Conservation (phyloP, 1,139 yeast genomes). For the Hansenula lynferdii region DNA sequence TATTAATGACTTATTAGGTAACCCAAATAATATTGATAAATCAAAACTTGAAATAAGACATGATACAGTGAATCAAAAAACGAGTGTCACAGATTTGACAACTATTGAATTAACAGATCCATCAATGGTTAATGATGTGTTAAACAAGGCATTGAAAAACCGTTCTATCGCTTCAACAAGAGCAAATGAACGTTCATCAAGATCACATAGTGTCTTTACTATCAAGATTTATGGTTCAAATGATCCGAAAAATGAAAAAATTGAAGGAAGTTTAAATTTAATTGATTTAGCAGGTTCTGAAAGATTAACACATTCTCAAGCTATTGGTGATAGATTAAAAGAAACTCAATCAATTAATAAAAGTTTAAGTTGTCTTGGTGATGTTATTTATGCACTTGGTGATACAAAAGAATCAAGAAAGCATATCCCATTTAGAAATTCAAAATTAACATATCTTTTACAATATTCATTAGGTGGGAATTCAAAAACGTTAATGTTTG, state of each 20-base stretch:
- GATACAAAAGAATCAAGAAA: slow-evolving; percentile 22
- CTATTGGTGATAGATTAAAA: slow-evolving; percentile 70
- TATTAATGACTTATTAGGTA: slow-evolving; percentile 59
- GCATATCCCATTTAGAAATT: slow-evolving; percentile 55
- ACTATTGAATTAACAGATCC: slow-evolving; percentile 43
- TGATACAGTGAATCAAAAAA: slow-evolving; percentile 46
- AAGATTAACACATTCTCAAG: slow-evolving; percentile 71
- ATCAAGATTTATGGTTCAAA: slow-evolving; percentile 57
- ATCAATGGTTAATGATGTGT: slow-evolving; percentile 44
- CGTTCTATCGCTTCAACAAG: slow-evolving; percentile 81
- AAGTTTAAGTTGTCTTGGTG: slow-evolving; percentile 85
- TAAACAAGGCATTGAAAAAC: slow-evolving; percentile 52
- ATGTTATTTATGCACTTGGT: slow-evolving; percentile 77
- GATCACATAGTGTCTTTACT: slow-evolving; percentile 71
- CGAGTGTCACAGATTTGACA: slow-evolving; percentile 58
- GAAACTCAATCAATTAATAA: slow-evolving; percentile 92
- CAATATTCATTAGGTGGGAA: slow-evolving; percentile 83
- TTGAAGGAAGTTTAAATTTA: slow-evolving; percentile 64
- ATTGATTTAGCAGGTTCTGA: slow-evolving; percentile 92
- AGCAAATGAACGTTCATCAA: slow-evolving; percentile 74
- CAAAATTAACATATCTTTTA: slow-evolving; percentile 70
- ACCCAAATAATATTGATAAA: slow-evolving; percentile 20
- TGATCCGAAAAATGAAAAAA: slow-evolving; percentile 39
- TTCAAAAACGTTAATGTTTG: slow-evolving; percentile 92
- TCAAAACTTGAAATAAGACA: slow-evolving; percentile 70